Conservation (phyloP, 441 rosid species). For the Populus trichocarpa region DNA sequence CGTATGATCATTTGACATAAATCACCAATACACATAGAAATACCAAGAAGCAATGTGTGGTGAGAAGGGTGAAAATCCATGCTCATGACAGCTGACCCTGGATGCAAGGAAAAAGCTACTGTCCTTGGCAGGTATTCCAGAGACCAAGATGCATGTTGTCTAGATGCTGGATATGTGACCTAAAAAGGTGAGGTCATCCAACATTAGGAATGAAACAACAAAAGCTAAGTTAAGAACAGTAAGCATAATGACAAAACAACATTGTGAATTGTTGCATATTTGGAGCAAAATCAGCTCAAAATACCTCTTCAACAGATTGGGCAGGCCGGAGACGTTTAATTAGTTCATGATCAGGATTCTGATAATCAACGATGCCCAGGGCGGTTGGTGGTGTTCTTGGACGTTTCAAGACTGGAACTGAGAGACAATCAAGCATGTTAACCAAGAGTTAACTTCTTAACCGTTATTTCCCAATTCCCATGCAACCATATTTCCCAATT, state of each 20-base stretch:
- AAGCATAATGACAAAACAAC: conserved; percentile 16
- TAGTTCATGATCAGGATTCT: conserved; percentile 76
- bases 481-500: not conserved
- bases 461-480: not conserved
- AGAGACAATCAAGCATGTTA: conserved; percentile 14
- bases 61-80: conserved; percentile 83
- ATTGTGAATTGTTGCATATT: conserved; percentile 14
- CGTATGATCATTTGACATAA: not conserved
- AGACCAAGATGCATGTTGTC: conserved; percentile 62
- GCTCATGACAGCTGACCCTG: conserved; percentile 73
- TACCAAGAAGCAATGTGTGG: conserved; percentile 75
- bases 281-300: conserved; percentile 2
- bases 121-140: conserved; percentile 76
- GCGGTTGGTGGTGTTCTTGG: conserved; percentile 68
- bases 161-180: conserved; percentile 64
- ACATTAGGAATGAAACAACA: conserved; percentile 5
- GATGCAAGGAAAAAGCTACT: conserved; percentile 60
- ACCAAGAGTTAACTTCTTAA: conserved; percentile 7
- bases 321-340: conserved; percentile 72
- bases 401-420: conserved; percentile 60
- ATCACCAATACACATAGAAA: not conserved
- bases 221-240: not conserved
- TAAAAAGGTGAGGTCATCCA: conserved; percentile 25
- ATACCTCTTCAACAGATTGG: conserved; percentile 79
- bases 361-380: conserved; percentile 69